Evolutionary conservation across 2,329 filamentous ascomycete genomes (phyloP), one percentile per base, ranked within the genome.

Genomic region (Nannizziopsis barbatae): DNA sequence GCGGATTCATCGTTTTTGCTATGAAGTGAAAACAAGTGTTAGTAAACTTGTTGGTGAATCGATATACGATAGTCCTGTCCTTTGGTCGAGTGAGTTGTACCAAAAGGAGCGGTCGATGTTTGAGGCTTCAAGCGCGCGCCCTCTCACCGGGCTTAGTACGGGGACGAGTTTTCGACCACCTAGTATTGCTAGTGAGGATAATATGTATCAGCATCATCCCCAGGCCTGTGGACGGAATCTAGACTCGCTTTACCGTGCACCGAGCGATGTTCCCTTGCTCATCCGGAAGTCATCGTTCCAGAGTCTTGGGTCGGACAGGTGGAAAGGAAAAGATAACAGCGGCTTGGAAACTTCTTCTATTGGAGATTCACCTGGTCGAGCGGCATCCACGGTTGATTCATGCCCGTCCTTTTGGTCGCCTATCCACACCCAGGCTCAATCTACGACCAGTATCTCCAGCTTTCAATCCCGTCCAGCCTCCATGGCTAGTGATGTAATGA

Each of bases 81-180:
- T 96, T 1, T 95, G 88, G 88, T 88, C 88, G 0, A 95, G 88
- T 60, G 84, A 93, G 50, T 73, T 98, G 0, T 96, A 86, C 62
- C 78, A 82, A 50, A 77, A 84, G 17, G 89, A 95, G 53, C 64
- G 66, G 39, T 59, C 58, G 30, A 65, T 59, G 39, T 71, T 65
- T 47, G 69, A 72, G 46, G 59, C 63, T n/a, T 61, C 62, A n/a
- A 60, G 58, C n/a, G 57, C 56, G 46, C 60, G 63, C n/a, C 49
- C 57, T n/a, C 64, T 68, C 39, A 58, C 64, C 11, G 58, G 62
- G 5, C 54, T 68, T 14, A 61, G 63, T 11, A 46, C 76, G 80
- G 47, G 78, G 46, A 56, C 62, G 42, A 61, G 65, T 45, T 62
- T 67, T 56, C 62, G 69, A 33, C 64, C 65, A 42, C 61, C 68